phyloP scores from a whole-genome alignment of 306 rosid species.

The Mimosa bimucronata region DNA sequence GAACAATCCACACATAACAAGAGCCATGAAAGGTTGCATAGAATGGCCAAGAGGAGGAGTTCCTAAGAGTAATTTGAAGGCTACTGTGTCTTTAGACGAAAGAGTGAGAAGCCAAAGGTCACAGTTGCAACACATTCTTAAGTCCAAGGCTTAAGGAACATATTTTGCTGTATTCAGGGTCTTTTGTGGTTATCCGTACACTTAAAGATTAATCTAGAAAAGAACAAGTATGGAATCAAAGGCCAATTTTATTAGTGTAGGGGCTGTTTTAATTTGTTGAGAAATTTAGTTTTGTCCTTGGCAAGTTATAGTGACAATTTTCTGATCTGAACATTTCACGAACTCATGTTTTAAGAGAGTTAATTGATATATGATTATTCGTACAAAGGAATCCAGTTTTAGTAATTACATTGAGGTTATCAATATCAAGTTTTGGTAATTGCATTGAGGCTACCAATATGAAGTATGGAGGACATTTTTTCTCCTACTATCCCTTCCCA shows the following conservation, averaged over 20 bases:
- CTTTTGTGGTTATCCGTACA: no score
- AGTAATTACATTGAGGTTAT: background rate
- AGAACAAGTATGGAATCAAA: background rate
- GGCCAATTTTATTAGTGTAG: no score
- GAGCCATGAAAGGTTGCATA: slow-evolving; percentile 65
- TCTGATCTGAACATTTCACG: background rate
- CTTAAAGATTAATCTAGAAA: no score
- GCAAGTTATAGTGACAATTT: background rate
- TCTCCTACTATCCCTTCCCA: no score
- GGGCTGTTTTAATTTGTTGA: background rate
- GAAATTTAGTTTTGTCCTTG: slow-evolving; percentile 13
- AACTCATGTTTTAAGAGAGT: background rate
- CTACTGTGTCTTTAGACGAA: slow-evolving; percentile 46
- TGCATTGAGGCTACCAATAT: no score
- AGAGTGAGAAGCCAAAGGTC: slow-evolving; percentile 64
- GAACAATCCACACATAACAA: slow-evolving; percentile 60
- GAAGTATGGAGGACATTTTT: no score
- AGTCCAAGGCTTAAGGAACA: slow-evolving; percentile 40
- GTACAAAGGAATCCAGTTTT: background rate
- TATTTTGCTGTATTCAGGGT: background rate
- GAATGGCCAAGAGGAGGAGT: slow-evolving; percentile 62
- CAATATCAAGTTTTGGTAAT: background rate
- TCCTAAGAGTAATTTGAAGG: slow-evolving; percentile 44
- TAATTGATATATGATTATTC: background rate
- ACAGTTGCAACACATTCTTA: slow-evolving; percentile 57